Evolutionary conservation across 2,329 filamentous ascomycete genomes (phyloP).

Genomic region (Fusarium newnesense): DNA sequence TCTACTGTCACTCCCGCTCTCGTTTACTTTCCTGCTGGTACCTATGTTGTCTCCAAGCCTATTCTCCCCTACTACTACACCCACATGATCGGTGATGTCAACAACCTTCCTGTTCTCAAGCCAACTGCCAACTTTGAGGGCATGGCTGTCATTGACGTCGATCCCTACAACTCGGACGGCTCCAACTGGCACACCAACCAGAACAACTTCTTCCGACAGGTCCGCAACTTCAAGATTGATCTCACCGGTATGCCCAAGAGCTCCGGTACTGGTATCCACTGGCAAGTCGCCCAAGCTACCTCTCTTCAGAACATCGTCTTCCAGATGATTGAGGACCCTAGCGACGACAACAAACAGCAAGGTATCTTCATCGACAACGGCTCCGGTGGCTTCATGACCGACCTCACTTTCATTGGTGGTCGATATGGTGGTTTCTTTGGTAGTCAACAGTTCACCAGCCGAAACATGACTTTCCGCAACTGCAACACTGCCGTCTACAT

Average conservation of each 20-base stretch:
- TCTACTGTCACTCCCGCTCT: slow-evolving; percentile 85
- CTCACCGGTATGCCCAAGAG: slow-evolving; percentile 71
- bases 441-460: slow-evolving; percentile 87
- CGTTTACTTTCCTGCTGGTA: slow-evolving; percentile 91
- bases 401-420: slow-evolving; percentile 86
- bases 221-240: slow-evolving; percentile 86
- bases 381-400: slow-evolving; percentile 84
- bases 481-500: slow-evolving; percentile 87
- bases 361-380: slow-evolving; percentile 89
- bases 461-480: slow-evolving; percentile 83
- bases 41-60: slow-evolving; percentile 82
- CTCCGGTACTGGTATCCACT: slow-evolving; percentile 78
- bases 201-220: slow-evolving; percentile 84
- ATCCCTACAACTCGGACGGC: slow-evolving; percentile 79
- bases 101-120: slow-evolving; percentile 78
- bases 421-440: slow-evolving; percentile 82
- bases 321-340: slow-evolving; percentile 77
- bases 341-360: slow-evolving; percentile 73
- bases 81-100: slow-evolving; percentile 86
- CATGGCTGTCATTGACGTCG: slow-evolving; percentile 88
- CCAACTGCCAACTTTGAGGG: slow-evolving; percentile 77
- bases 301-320: slow-evolving; percentile 84
- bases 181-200: slow-evolving; percentile 83
- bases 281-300: slow-evolving; percentile 87
- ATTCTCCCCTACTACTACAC: slow-evolving; percentile 93